Base-by-base conservation (phyloP, 2,329 filamentous ascomycete species). In the Monilinia vaccinii-corymbosi region DNA sequence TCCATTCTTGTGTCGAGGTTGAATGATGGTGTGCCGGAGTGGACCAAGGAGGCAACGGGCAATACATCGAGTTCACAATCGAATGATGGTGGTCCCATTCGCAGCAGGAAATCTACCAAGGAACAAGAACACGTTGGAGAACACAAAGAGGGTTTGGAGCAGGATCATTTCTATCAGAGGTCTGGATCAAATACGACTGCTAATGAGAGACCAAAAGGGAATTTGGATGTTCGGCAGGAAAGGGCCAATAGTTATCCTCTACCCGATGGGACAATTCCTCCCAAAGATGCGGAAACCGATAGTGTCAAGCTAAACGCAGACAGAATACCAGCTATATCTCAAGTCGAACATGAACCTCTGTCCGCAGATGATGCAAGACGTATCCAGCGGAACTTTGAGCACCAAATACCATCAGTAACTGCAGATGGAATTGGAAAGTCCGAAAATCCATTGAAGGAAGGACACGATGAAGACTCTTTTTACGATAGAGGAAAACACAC, bases 1-100 rank as follows among this genome's bases (percentile, higher is more conserved):
- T 77, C 81, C 40, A 79, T 80, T 56, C 75, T 87, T 56, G 80
- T 79, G 16, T 77, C 78, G 63, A 77, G 82, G 55, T 77, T 86
- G 68, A 79, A 81, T 65, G 83, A 84, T 66, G 65, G 56, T 59
- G 60, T 65, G 42, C 69, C 67, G n/a, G 51, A 63, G 60, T 71
- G 69, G 68, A 62, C 67, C 13, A 62, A 64, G 23, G 67, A 70
- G 38, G 62, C 57, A 32, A 48, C 31, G 23, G 63, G 61, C 8
- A 57, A 53, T 38, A 49, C 49, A 31, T 25, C 38, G 21, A 60
- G 65, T 34, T 51, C 61, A 21, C 52, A 52, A 52, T 63, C 71
- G 58, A 66, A 62, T 23, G 46, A 64, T 60, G 51, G 36, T 16
- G 56, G 55, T 31, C 60, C 66, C 13, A 63, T 67, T 60, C 65